Evolutionary conservation across 768 basidiomycete species (phyloP).

Genomic region (Termitomyces sp.): DNA sequence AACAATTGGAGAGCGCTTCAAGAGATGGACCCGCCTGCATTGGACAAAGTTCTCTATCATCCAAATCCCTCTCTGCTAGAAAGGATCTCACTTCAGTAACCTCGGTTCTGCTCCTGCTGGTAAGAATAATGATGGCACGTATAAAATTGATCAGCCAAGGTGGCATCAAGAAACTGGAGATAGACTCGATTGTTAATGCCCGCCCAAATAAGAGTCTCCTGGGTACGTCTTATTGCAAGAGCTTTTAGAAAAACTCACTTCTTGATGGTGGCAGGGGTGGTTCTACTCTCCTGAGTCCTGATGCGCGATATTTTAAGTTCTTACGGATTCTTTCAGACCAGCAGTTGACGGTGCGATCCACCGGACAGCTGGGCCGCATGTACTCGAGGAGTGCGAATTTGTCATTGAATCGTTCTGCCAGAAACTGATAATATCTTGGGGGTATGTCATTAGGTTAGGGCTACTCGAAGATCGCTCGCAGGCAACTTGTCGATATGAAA

Average conservation of each 20-base stretch:
- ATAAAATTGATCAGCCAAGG: slow-evolving; percentile 50
- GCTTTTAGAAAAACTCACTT: not conserved
- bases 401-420: not conserved
- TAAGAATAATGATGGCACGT: not conserved
- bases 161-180: slow-evolving; percentile 68
- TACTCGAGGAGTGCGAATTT: slow-evolving; percentile 67
- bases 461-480: slow-evolving; percentile 74
- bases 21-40: slow-evolving; percentile 28
- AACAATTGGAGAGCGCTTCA: slow-evolving; percentile 55
- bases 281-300: slow-evolving; percentile 19
- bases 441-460: slow-evolving; percentile 64
- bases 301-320: not conserved
- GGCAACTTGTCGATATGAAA: too few species aligned
- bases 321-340: not conserved
- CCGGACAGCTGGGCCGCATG: slow-evolving; percentile 60
- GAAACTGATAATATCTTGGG: slow-evolving; percentile 1
- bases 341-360: slow-evolving; percentile 87
- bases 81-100: slow-evolving; percentile 67
- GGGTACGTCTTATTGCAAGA: slow-evolving; percentile 38
- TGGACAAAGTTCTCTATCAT: slow-evolving; percentile 33
- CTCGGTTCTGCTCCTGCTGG: slow-evolving; percentile 19
- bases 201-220: slow-evolving; percentile 68
- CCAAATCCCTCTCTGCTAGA: slow-evolving; percentile 40
- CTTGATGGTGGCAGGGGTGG: slow-evolving; percentile 68
- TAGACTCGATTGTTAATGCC: slow-evolving; percentile 83